phyloP scores from a whole-genome alignment of 495 filamentous ascomycete genomes.

The Lophiotrema nucula region DNA sequence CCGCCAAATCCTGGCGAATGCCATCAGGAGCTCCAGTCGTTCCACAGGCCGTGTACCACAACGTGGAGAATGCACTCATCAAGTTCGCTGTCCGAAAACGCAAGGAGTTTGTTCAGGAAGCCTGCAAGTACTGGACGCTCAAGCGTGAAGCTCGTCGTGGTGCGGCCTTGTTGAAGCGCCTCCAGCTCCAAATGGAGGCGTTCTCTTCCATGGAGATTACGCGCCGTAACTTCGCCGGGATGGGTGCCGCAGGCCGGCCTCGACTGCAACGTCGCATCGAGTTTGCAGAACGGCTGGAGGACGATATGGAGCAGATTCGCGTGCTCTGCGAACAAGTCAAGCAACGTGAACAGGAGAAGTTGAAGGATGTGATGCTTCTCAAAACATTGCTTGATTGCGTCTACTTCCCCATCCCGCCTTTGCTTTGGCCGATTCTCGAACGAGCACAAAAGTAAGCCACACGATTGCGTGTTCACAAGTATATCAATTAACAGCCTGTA shows the following conservation, averaged over 20 bases:
- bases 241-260: slow-evolving; percentile 79
- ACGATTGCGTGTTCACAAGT: not conserved
- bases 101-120: slow-evolving; percentile 87
- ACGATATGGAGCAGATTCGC: slow-evolving; percentile 72
- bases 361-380: slow-evolving; percentile 72
- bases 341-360: slow-evolving; percentile 69
- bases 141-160: slow-evolving; percentile 92
- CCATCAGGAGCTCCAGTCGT: slow-evolving; percentile 95
- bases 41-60: slow-evolving; percentile 76
- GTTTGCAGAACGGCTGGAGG: slow-evolving; percentile 72
- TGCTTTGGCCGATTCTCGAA: slow-evolving; percentile 77
- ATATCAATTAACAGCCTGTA: slow-evolving; percentile 38
- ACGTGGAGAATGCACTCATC: slow-evolving; percentile 73
- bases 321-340: slow-evolving; percentile 65
- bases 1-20: slow-evolving; percentile 81
- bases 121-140: slow-evolving; percentile 95
- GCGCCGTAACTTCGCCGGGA: slow-evolving; percentile 82
- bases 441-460: slow-evolving; percentile 62
- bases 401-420: slow-evolving; percentile 81
- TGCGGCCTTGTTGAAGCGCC: slow-evolving; percentile 83
- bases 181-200: slow-evolving; percentile 90
- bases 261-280: slow-evolving; percentile 80
- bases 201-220: slow-evolving; percentile 97
- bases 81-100: slow-evolving; percentile 77
- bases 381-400: slow-evolving; percentile 75